These are phyloP conservation scores for Fomitopsis schrenkii DNA, from an alignment of 1,284 basidiomycete species.

Conservation along the genomic window DNA sequence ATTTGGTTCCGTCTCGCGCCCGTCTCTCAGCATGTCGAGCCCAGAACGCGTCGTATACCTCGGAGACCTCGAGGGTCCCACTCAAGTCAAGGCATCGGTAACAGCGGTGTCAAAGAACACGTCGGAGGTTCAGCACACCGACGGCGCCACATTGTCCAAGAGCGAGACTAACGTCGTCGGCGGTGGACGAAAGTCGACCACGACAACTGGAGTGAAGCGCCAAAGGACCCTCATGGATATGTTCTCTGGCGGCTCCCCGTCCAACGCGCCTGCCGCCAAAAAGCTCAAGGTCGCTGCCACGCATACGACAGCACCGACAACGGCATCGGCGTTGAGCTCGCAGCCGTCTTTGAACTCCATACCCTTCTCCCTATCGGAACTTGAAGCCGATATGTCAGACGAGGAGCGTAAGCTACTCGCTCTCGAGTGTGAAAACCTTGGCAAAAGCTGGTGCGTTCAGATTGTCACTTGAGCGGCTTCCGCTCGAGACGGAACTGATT, in stretches of 20 bases:
- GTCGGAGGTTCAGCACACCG: constrained; percentile 5
- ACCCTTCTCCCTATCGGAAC: constrained; percentile 62
- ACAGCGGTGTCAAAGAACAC: constrained; percentile 8
- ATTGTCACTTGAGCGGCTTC: constrained; percentile 1
- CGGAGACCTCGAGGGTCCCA: constrained; percentile 46
- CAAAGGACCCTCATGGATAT: constrained; percentile 65
- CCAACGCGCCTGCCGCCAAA: constrained; percentile 21
- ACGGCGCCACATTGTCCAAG: not conserved
- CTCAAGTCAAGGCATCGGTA: constrained; percentile 10
- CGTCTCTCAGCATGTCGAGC: constrained; percentile 28
- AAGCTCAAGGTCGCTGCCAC: constrained; percentile 24
- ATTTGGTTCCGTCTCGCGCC: not conserved
- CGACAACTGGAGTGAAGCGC: constrained; percentile 43
- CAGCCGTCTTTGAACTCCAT: constrained; percentile 56
- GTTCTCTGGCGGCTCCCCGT: constrained; percentile 33
- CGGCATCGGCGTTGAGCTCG: not conserved
- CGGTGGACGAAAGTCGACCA: constrained; percentile 11
- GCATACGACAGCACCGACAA: constrained; percentile 26
- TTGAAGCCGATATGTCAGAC: constrained; percentile 49
- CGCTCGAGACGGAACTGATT: not conserved
- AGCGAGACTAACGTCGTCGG: constrained; percentile 4
- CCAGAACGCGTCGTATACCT: constrained; percentile 44
- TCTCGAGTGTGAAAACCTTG: constrained; percentile 70
- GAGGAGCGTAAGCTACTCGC: constrained; percentile 54
- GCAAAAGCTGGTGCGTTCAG: constrained; percentile 63